A percentile compares a stretch with the other conserved stretches of the same genome.
These are phyloP conservation scores for Sideroxylon spinosum DNA, from an alignment of 179 eudicot species.

Conservation along the genomic window DNA sequence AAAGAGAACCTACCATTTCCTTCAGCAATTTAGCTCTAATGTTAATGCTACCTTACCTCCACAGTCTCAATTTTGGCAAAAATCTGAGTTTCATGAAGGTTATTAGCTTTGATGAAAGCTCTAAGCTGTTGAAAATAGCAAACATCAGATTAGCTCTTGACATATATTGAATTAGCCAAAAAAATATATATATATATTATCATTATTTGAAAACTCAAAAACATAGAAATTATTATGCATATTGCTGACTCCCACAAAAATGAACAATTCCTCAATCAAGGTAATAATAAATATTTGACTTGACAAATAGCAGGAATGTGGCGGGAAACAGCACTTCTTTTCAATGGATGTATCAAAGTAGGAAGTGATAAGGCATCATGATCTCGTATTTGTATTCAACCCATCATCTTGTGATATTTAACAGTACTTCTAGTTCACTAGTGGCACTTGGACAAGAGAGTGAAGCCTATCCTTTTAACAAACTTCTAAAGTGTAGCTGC, in stretches of 20 bases:
- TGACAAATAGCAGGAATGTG: not conserved
- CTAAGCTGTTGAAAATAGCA: constrained; percentile 38
- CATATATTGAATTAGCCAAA: not conserved
- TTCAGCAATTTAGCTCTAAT: not conserved
- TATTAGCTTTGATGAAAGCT: constrained; percentile 48
- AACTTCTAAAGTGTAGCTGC: not conserved
- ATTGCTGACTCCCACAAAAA: not conserved
- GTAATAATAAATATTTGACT: constrained; percentile 2
- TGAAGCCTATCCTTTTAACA: not conserved
- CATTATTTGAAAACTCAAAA: not conserved
- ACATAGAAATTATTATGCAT: not conserved
- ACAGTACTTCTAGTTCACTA: not conserved
- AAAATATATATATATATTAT: not conserved
- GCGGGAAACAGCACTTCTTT: not conserved
- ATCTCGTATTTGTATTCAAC: not conserved
- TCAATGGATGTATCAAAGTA: not conserved
- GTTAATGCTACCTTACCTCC: constrained; percentile 35
- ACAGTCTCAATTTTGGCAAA: constrained; percentile 64
- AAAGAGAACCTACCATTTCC: not conserved
- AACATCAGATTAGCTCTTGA: not conserved
- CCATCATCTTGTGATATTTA: not conserved
- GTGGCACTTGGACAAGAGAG: not conserved
- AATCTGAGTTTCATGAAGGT: constrained; percentile 51
- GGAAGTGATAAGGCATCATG: not conserved
- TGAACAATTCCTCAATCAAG: not conserved